Percentiles rank a stretch among this genome's conserved stretches.
Evolutionary conservation across 768 basidiomycete species (phyloP).

Genomic region (Gautieria morchelliformis): DNA sequence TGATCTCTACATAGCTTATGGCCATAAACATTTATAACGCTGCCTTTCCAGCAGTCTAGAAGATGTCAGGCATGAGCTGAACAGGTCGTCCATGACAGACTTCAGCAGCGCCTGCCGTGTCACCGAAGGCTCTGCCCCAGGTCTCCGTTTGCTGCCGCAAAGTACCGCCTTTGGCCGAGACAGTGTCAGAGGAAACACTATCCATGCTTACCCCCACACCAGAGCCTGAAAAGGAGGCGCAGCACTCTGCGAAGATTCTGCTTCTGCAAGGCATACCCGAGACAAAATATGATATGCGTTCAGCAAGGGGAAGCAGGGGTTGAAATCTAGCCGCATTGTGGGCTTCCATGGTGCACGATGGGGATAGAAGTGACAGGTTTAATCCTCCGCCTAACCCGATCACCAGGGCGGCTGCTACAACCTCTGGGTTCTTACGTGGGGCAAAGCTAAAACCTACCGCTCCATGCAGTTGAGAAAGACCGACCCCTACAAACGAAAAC

Average conservation of each 20-base stretch:
- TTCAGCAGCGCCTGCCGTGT: no score
- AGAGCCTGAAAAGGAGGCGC: constrained; percentile 11
- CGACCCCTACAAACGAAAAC: constrained; percentile 11
- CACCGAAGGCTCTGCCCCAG: no score
- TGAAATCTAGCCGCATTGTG: constrained; percentile 65
- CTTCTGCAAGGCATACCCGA: constrained; percentile 35
- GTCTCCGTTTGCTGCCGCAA: no score
- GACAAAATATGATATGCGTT: constrained; percentile 62
- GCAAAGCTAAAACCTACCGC: constrained; percentile 2
- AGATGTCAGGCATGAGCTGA: not conserved
- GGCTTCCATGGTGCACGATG: constrained; percentile 32
- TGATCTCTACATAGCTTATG: not conserved
- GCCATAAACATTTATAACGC: constrained; percentile 16
- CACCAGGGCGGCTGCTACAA: not conserved
- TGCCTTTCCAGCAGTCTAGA: constrained; percentile 26
- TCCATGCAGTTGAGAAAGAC: not conserved
- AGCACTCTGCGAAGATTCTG: constrained; percentile 25
- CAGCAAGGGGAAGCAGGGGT: constrained; percentile 68
- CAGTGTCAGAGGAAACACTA: not conserved
- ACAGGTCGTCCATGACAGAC: no score
- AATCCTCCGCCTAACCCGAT: not conserved
- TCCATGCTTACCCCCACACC: not conserved
- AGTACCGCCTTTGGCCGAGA: not conserved
- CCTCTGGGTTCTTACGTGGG: not conserved
- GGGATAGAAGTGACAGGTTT: not conserved